Evolutionary conservation across 2,329 filamentous ascomycete species (phyloP).

Genomic region (Aspergillus candidus): DNA sequence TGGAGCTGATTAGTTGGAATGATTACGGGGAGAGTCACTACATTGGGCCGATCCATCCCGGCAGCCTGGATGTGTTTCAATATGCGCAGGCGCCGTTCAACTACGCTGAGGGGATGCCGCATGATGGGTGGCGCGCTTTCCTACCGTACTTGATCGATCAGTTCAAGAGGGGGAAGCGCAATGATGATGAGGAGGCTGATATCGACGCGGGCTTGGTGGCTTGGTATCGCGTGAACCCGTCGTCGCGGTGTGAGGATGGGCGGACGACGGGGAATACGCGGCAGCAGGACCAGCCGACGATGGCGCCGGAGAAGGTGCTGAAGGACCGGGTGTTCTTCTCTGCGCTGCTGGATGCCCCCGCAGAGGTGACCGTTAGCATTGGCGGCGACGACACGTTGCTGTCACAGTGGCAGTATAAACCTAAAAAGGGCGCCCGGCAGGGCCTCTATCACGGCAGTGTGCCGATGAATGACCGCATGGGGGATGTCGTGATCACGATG

Average conservation of each 20-base stretch:
- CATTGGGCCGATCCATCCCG: constrained; percentile 45
- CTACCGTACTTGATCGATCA: constrained; percentile 32
- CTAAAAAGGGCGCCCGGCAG: background rate
- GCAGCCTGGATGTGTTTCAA: constrained; percentile 35
- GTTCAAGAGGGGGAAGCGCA: constrained; percentile 23
- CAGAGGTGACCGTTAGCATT: constrained; percentile 28
- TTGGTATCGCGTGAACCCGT: constrained; percentile 24
- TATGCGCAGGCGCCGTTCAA: constrained; percentile 35
- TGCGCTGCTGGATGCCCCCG: constrained; percentile 29
- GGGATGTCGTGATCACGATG: constrained; percentile 23
- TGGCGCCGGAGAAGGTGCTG: constrained; percentile 13
- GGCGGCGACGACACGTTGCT: constrained; percentile 17
- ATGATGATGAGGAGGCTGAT: constrained; percentile 15
- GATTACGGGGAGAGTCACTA: constrained; percentile 59
- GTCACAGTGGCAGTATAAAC: too few relatives aligned
- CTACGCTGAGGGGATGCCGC: constrained; percentile 24
- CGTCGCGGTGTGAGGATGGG: constrained; percentile 16
- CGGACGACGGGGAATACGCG: constrained; percentile 26
- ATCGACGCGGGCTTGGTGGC: constrained; percentile 21
- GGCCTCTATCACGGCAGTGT: constrained; percentile 32
- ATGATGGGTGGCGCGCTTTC: constrained; percentile 27
- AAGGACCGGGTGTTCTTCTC: constrained; percentile 24
- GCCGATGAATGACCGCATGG: constrained; percentile 17
- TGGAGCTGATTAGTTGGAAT: constrained; percentile 56
- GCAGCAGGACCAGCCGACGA: constrained; percentile 19